phyloP scores from a whole-genome alignment of 179 eudicot genomes.

The Gypsophila paniculata region DNA sequence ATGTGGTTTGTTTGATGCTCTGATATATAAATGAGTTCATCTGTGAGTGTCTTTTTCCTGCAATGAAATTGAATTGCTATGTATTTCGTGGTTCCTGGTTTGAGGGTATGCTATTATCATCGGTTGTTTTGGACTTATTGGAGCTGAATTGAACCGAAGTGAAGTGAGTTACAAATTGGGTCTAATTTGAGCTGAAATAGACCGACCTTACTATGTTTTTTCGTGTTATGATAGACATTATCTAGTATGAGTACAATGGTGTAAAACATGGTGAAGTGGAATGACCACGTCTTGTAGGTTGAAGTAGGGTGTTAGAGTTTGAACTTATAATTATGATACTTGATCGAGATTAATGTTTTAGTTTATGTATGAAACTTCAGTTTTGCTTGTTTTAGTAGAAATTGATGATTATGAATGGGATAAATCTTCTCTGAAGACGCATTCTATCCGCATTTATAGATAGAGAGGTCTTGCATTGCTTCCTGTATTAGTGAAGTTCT shows the following conservation, averaged over 20 bases:
- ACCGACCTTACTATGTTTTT: constrained; percentile 1
- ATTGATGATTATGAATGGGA: background rate
- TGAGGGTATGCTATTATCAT: background rate
- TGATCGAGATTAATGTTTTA: background rate
- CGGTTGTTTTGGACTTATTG: no score
- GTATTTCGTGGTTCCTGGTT: background rate
- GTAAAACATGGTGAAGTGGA: background rate
- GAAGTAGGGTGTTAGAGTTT: background rate
- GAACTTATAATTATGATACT: background rate
- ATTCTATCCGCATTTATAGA: no score
- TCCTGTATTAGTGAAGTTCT: no score
- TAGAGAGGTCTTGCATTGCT: no score
- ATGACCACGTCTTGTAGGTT: no score
- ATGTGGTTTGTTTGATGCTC: background rate
- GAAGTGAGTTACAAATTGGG: no score
- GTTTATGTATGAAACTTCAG: background rate
- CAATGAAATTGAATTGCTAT: background rate
- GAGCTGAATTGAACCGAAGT: no score
- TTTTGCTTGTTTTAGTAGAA: background rate
- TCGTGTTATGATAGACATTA: background rate
- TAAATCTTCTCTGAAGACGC: background rate
- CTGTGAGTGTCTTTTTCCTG: background rate
- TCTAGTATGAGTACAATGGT: no score
- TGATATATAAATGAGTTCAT: background rate
- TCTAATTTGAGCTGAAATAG: no score